A percentile compares a stretch with the other conserved stretches of the same genome.
phyloP scores from a whole-genome alignment of 1,284 basidiomycete species.

The Ganoderma resinaceum region DNA sequence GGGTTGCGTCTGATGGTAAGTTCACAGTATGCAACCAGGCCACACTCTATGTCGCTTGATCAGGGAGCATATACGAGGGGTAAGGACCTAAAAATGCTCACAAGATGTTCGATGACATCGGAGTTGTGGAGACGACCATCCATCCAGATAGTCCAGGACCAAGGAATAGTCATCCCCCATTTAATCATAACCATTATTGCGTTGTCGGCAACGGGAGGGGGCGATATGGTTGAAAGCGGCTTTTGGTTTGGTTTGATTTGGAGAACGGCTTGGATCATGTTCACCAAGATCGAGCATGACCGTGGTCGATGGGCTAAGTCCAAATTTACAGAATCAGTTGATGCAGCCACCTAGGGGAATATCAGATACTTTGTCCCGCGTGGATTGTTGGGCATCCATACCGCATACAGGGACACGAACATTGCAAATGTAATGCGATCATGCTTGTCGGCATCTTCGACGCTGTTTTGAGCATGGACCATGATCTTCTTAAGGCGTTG shows the following conservation, averaged over 20 bases:
- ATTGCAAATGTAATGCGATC: constrained; percentile 57
- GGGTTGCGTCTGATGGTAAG: background rate
- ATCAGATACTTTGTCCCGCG: background rate
- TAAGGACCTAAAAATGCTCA: constrained; percentile 40
- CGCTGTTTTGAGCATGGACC: background rate
- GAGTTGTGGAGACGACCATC: constrained; percentile 57
- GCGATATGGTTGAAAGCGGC: constrained; percentile 29
- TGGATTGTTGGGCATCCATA: constrained; percentile 37
- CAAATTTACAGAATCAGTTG: background rate
- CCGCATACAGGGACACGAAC: constrained; percentile 61
- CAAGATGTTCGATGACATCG: constrained; percentile 57
- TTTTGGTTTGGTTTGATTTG: constrained; percentile 29
- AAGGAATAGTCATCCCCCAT: constrained; percentile 61
- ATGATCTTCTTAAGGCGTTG: constrained; percentile 6
- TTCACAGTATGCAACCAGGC: constrained; percentile 54
- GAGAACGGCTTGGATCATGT: constrained; percentile 52
- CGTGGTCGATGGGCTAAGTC: constrained; percentile 51
- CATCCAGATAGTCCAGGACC: constrained; percentile 70
- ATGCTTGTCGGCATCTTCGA: constrained; percentile 21
- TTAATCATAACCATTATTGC: constrained; percentile 56
- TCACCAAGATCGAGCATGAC: constrained; percentile 51
- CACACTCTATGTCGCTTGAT: constrained; percentile 49
- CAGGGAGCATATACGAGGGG: constrained; percentile 8
- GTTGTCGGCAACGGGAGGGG: constrained; percentile 45
- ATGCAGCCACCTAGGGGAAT: background rate